Base-by-base conservation (phyloP, 306 rosid species). In the Citrullus amarus region DNA sequence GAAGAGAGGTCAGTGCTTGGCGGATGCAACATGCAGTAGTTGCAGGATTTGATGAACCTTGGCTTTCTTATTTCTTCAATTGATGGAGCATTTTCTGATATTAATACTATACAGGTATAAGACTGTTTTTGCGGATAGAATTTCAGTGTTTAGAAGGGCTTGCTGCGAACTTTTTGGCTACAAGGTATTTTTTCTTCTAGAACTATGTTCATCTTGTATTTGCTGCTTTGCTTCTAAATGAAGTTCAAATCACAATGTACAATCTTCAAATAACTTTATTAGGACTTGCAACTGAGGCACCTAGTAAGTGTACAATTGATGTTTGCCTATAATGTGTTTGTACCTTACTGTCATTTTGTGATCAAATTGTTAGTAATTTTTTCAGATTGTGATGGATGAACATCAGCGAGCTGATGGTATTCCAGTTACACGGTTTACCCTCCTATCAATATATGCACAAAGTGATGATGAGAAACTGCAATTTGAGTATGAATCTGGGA, bases 101-200 rank as follows among this genome's bases (percentile, higher is more conserved):
- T 20, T 43, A 41, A 41, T 61, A 17, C 70, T 16, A n/a, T 65
- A 84, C 96, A 95, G 97, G 84, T 92, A 95, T 91, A 95, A 89
- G 90, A 95, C 94, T 30, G 98, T 95, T 77, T 92, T 95, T 87
- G 97, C 97, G 9, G 96, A 95, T 86, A 86, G 97, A 86, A 95
- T 95, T 88, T 91, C 96, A 53, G 96, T 95, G 78, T 92, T 95
- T 87, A 88, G 97, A 79, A 91, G 97, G 83, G 98, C 97, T 60
- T 95, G 98, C 80, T 90, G 98, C n/a, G 97, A 95, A 87, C 93
- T 94, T 74, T 94, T 94, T 87, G 98, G 98, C 82, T 94, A 92
- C 88, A 94, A 94, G 98, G 96, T 91, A 88, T 22, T 9, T 1
- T 77, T 79, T 81, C 41, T 80, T 74, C 82, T 0, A 43, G 48